phyloP scores from a whole-genome alignment of 371 early-diverging fungal genomes.

The Mortierella sp. region DNA sequence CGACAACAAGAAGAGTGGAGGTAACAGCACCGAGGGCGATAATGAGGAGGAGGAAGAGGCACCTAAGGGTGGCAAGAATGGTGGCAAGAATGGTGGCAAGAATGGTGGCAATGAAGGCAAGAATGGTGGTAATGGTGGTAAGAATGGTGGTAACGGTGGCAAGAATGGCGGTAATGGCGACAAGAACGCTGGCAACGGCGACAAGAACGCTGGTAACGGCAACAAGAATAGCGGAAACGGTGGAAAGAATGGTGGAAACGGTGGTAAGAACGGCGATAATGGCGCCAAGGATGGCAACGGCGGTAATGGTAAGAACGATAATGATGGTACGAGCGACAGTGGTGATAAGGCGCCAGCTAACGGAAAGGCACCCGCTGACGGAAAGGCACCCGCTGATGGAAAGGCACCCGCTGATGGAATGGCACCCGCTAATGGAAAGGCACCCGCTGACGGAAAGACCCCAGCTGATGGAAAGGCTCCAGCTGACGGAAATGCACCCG shows the following conservation, averaged over 20 bases:
- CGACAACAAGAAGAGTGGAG: not conserved
- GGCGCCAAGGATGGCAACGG: not conserved
- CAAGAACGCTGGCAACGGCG: not conserved
- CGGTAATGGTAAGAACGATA: not conserved
- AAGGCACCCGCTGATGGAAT: not conserved
- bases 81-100: not conserved
- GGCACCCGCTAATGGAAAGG: slow-evolving; percentile 9
- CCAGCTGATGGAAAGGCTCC: slow-evolving; percentile 17
- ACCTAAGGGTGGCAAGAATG: slow-evolving; percentile 7
- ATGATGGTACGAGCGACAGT: not conserved
- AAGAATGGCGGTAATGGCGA: not conserved
- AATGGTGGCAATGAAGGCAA: slow-evolving; percentile 6
- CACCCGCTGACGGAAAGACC: slow-evolving; percentile 16
- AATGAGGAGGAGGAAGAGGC: not conserved
- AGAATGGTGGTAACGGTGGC: slow-evolving; percentile 10
- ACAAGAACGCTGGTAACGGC: slow-evolving; percentile 4
- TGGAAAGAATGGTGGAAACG: not conserved
- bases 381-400: not conserved
- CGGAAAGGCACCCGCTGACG: slow-evolving; percentile 12
- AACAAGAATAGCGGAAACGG: not conserved
- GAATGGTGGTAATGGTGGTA: not conserved
- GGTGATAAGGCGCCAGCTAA: not conserved
- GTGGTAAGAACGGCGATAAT: slow-evolving; percentile 1
- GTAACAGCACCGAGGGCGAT: not conserved
- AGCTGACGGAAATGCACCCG: slow-evolving; percentile 5